Evolutionary conservation across 768 basidiomycete species (phyloP).

Genomic region (Phlebiopsis flavidoalba): DNA sequence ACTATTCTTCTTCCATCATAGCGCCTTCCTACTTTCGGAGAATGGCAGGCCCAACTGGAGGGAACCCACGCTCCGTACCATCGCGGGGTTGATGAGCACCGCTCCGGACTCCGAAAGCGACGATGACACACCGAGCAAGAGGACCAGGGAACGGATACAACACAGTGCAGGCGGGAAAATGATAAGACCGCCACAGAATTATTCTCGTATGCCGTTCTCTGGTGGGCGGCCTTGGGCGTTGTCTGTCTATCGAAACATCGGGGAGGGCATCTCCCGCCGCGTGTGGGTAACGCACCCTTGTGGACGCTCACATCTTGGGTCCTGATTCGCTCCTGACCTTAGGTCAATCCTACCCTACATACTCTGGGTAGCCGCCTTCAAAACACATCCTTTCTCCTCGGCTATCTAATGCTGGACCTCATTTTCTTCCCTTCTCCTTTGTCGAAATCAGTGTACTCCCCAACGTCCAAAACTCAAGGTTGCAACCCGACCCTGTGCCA

Average conservation of each 20-base stretch:
- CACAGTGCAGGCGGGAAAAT: constrained; percentile 52
- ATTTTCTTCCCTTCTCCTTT: constrained; percentile 51
- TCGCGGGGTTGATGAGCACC: neutral
- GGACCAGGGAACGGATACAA: constrained; percentile 12
- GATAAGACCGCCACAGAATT: constrained; percentile 75
- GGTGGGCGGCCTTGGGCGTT: constrained; percentile 61
- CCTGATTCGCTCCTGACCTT: constrained; percentile 23
- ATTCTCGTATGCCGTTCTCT: constrained; percentile 68
- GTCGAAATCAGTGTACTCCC: constrained; percentile 28
- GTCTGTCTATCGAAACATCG: constrained; percentile 28
- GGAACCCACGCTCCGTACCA: neutral
- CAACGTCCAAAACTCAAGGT: constrained; percentile 32
- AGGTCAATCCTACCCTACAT: constrained; percentile 92
- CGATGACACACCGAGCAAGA: constrained; percentile 10
- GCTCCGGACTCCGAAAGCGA: constrained; percentile 19
- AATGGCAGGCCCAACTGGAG: constrained; percentile 34
- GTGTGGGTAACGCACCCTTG: constrained; percentile 44
- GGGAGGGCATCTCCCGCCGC: constrained; percentile 49
- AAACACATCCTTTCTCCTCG: constrained; percentile 78
- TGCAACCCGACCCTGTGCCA: constrained; percentile 21
- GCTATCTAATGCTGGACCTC: constrained; percentile 75
- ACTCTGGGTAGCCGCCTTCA: constrained; percentile 86
- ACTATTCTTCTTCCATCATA: constrained; percentile 75
- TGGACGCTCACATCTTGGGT: neutral
- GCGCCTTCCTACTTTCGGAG: constrained; percentile 68